These are phyloP conservation scores for Wickerhamomyces hampshirensis DNA, from an alignment of 805 yeast species.

Conservation along the genomic window DNA sequence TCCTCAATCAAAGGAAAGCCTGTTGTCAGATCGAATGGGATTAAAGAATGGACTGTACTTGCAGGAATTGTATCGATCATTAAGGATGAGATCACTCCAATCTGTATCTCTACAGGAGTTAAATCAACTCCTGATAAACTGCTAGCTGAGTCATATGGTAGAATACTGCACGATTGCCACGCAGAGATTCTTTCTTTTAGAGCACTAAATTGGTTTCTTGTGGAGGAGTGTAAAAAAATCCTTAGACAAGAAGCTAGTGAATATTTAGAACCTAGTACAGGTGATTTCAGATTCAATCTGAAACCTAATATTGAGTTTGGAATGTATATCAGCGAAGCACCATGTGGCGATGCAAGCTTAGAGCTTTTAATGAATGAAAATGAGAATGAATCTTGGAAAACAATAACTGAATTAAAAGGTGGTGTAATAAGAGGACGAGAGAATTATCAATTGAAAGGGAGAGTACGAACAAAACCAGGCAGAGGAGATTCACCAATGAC, in stretches of 20 bases:
- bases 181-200: conserved; percentile 80
- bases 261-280: conserved; percentile 4
- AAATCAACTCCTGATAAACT: conserved; percentile 61
- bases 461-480: conserved; percentile 91
- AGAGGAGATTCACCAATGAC: conserved; percentile 70
- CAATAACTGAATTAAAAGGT: conserved; percentile 9
- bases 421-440: conserved; percentile 57
- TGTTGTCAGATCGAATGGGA: conserved; percentile 52
- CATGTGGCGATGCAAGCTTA: conserved; percentile 91
- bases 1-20: conserved; percentile 50
- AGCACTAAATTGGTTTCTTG: conserved; percentile 46
- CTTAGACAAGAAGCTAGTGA: conserved; percentile 8
- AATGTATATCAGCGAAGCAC: conserved; percentile 67
- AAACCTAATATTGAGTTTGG: conserved; percentile 42
- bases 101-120: conserved; percentile 68
- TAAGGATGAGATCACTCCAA: conserved; percentile 7
- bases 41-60: conserved; percentile 77
- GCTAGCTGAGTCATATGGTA: conserved; percentile 47
- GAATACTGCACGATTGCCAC: conserved; percentile 79
- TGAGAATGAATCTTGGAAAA: conserved; percentile 20
- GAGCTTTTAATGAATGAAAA: conserved; percentile 30
- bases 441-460: conserved; percentile 50
- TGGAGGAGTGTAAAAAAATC: conserved; percentile 14
- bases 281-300: conserved; percentile 25
- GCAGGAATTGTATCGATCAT: conserved; percentile 59